These are phyloP conservation scores for Castanopsis chinensis DNA, from an alignment of 306 rosid genomes.

Conservation along the genomic window DNA sequence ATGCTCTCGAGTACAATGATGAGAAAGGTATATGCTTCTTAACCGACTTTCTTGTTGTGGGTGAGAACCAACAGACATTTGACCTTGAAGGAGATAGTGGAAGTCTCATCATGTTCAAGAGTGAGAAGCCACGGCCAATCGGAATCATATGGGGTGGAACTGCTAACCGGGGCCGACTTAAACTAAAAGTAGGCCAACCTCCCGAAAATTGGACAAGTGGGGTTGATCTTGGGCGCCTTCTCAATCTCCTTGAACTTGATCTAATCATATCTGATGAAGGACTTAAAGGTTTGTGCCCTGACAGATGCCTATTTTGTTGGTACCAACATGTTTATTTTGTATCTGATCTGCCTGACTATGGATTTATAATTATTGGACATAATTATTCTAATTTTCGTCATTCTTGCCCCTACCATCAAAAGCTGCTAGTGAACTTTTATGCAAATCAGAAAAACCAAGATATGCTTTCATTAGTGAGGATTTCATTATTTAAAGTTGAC, in stretches of 20 bases:
- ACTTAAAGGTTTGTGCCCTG: conserved; percentile 64
- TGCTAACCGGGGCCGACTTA: conserved; percentile 95
- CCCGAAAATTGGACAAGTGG: conserved; percentile 99
- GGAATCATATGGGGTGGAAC: conserved; percentile 99
- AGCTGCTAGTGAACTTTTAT: background rate
- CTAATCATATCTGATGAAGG: conserved; percentile 89
- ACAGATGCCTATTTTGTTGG: background rate
- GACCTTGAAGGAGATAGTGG: conserved; percentile 99
- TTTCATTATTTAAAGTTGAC: background rate
- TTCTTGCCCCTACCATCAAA: background rate
- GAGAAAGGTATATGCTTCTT: conserved; percentile 99
- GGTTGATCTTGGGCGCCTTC: conserved; percentile 96
- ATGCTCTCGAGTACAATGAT: conserved; percentile 95
- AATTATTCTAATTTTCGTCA: background rate
- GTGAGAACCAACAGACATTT: conserved; percentile 97
- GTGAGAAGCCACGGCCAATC: conserved; percentile 83
- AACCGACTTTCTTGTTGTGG: conserved; percentile 96
- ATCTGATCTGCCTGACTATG: background rate
- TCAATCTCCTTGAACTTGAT: conserved; percentile 92
- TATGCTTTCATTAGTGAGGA: background rate
- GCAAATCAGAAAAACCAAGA: background rate
- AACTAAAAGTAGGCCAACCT: conserved; percentile 90
- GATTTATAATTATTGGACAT: background rate
- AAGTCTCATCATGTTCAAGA: conserved; percentile 87
- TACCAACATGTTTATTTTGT: background rate